Base-by-base conservation (phyloP, 768 basidiomycete species). In the Mycena capillaripes region DNA sequence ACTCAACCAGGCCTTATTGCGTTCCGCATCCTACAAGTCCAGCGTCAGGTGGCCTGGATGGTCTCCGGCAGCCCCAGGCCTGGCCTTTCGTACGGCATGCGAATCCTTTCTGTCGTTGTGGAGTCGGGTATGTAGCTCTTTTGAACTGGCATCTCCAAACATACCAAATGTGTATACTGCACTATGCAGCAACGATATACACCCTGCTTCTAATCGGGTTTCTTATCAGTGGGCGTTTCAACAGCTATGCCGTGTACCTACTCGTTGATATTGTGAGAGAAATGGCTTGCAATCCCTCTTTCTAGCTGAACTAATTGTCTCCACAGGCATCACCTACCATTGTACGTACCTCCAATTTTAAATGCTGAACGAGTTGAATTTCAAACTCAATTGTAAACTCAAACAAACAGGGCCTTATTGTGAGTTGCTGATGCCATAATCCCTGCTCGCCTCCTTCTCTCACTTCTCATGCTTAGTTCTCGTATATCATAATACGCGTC, bases 1-100 rank as follows among this genome's bases (percentile, higher is more conserved):
- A 7, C 23, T n/a, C n/a, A n/a, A n/a, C 16, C 29, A 64, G 65
- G 65, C 19, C 65, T 66, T n/a, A 66, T 66, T 17, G 25, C 65
- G 6, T 66, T 40, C 53, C 36, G 32, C 0, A 57, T 66, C 19
- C 3, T 66, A 17, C 36, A 29, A 1, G 36, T 56, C 17, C 40
- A 57, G 11, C 52, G 40, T 27, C 23, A 19, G 19, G 53, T 66
- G 10, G 23, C 38, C 16, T 16, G 36, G 38, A 23, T 66, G 38
- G 42, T n/a, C 10, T 50, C 46, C 12, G 17, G 4, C 17, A 11
- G 19, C 17, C 23, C 46, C 11, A n/a, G n/a, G n/a, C n/a, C n/a
- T n/a, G 25, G 38, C 12, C 65, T 38, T 16, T 21, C 30, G 25
- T 38, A 57, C n/a, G 30, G 25, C 11, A n/a, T 66, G 9, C 5